Evolutionary conservation across 2,329 filamentous ascomycete genomes (phyloP), one percentile per base, ranked within the genome.

Genomic region (Sporothrix phasma): DNA sequence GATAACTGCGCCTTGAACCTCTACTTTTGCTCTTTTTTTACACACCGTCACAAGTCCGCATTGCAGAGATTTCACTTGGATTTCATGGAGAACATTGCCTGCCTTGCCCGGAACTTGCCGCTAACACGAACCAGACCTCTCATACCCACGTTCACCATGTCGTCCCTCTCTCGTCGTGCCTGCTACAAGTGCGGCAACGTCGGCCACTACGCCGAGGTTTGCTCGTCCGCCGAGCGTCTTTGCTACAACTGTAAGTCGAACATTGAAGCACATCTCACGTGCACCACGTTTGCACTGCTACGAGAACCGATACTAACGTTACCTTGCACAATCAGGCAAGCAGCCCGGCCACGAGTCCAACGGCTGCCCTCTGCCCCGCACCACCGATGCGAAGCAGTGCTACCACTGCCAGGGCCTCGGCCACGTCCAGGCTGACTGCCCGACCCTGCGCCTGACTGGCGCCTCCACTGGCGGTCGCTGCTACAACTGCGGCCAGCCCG

Each of bases 371-470:
- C 88, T 93, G 74, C 94, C 94, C 73, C 89, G 94, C 77, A 97
- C 93, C 67, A 97, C 94, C 69, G 94, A 99, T 80, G 92, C 92
- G 62, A 99, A 99, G 87, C 94, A 99, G 83, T 99, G 94, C 86
- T 99, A 99, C 78, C 94, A 97, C 81, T 99, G 94, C 84, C 94
- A 97, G 82, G 94, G 94, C 66, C 85, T 97, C 67, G 94, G 94
- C 70, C 94, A 99, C 76, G 94, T 99, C 72, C 94, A 99, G 82
- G 94, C 94, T 71, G 94, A 99, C 78, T 99, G 94, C 84, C 94
- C 94, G 72, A 97, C 94, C 67, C 85, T 99, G 69, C 91, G 94
- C 71, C 79, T 99, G 76, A 96, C 87, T 77, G 92, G 89, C 69
- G 88, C 88, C 71, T 85, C 87, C 68, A 87, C 88, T 66, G 87